These are phyloP conservation scores for thale cress (Arabidopsis thaliana) DNA, from an alignment of 345 rosid species.

Conservation along the genomic window DNA sequence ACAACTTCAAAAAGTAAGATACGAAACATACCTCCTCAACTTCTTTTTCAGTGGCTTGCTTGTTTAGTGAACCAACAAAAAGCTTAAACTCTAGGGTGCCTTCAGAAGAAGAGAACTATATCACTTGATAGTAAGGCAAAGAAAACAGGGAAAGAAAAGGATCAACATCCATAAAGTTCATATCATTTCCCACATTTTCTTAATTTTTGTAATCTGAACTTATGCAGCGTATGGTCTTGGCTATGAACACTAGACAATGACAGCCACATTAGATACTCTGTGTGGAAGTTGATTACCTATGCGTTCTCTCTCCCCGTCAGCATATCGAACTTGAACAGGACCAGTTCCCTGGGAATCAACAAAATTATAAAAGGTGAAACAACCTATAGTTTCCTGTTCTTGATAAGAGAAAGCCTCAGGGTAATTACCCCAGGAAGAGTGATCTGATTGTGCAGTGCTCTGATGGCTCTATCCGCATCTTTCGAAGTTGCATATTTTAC, in stretches of 20 bases:
- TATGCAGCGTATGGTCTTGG: slow-evolving; percentile 18
- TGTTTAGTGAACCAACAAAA: slow-evolving; percentile 91
- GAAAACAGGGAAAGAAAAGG: slow-evolving; percentile 9
- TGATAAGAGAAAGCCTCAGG: slow-evolving; percentile 23
- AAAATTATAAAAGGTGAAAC: slow-evolving; percentile 30
- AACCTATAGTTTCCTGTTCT: slow-evolving; percentile 14
- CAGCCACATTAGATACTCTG: slow-evolving; percentile 21
- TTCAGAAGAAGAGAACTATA: slow-evolving; percentile 45
- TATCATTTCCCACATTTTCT: slow-evolving; percentile 19
- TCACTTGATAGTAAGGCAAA: slow-evolving; percentile 29
- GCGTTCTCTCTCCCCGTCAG: slow-evolving; percentile 99
- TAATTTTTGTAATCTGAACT: slow-evolving; percentile 21
- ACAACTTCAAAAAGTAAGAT: slow-evolving; percentile 14
- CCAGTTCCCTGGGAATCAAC: slow-evolving; percentile 76
- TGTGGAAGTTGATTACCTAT: slow-evolving; percentile 62
- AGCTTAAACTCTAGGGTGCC: slow-evolving; percentile 94
- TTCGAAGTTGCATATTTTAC: slow-evolving; percentile 89
- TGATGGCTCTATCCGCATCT: slow-evolving; percentile 97
- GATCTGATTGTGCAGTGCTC: slow-evolving; percentile 91
- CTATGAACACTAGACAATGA: slow-evolving; percentile 25
- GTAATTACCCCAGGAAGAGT: slow-evolving; percentile 90
- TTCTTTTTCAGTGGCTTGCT: slow-evolving; percentile 94
- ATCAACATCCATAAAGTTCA: slow-evolving; percentile 3
- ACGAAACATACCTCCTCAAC: slow-evolving; percentile 79
- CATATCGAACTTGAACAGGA: slow-evolving; percentile 97